phyloP scores from a whole-genome alignment of 2,329 filamentous ascomycete species.

The Lachnellula willkommii region DNA sequence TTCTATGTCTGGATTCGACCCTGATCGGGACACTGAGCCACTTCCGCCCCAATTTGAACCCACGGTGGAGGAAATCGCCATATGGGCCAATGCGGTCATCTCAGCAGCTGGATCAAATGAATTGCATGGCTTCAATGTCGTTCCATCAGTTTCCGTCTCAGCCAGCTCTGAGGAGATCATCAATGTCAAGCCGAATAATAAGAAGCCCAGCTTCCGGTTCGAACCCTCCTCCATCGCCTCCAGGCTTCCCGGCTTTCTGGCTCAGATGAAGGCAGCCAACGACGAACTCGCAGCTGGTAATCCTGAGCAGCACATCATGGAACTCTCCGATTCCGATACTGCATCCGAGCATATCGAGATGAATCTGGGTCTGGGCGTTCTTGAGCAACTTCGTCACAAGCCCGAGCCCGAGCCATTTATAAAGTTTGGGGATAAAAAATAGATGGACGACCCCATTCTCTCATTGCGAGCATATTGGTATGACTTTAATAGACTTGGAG shows the following conservation, averaged over 20 bases:
- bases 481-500: no score
- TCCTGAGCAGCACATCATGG: constrained; percentile 8
- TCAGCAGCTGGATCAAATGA: not conserved
- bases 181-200: constrained; percentile 18
- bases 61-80: not conserved
- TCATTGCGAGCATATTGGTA: no score
- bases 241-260: constrained; percentile 15
- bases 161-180: constrained; percentile 8
- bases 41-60: not conserved
- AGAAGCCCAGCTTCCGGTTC: constrained; percentile 15
- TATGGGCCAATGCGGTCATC: not conserved
- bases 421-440: not conserved
- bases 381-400: constrained; percentile 13
- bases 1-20: not conserved
- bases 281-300: constrained; percentile 14
- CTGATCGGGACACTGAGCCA: not conserved
- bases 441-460: not conserved
- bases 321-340: constrained; percentile 11
- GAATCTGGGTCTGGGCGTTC: constrained; percentile 18
- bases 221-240: constrained; percentile 2
- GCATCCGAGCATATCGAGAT: constrained; percentile 11
- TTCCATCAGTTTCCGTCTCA: not conserved
- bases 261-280: constrained; percentile 20
- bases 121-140: not conserved
- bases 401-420: not conserved